Base-by-base conservation (phyloP, 179 eudicot genomes). In the Silene coronaria region DNA sequence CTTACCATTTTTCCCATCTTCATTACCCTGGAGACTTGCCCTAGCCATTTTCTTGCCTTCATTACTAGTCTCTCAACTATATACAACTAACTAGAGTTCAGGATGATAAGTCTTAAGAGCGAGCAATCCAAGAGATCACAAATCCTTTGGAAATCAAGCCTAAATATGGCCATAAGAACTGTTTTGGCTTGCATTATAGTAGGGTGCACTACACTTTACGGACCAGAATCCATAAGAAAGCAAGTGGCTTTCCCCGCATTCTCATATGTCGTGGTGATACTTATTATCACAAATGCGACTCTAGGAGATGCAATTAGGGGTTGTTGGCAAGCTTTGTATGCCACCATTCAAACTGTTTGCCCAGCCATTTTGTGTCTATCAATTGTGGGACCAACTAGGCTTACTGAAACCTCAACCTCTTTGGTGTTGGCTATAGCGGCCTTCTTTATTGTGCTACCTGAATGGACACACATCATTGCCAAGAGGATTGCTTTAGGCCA, bases 401-500 rank as follows among this genome's bases (percentile, higher is more conserved):
- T 90, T 36, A 86, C 86, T 7, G 60, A 78, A 0, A 26, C 26
- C 5, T 79, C 86, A 21, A 87, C 91, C 8, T 74, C 97, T 0
- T 21, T 84, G 13, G 78, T 74, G 61, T 80, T 91, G 75, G 87
- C 79, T 21, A 27, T 83, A 27, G 82, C 85, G 34, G 82, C 88
- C 6, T 91, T 89, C 45, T 82, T 87, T 67, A 80, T 91, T 38
- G 87, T 67, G 64, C 70, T 89, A 61, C 97, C 90, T 22, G 84
- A 83, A 38, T 77, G 80, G 62, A 84, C 90, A 34, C 91, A 86
- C 77, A 24, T 85, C 42, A 57, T 87, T 13, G 78, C 97, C 3
- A 91, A 88, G 74, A 73, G 97, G 28, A 87, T 91, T 45, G 97
- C 91, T 3, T 83, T 91, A 2, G 97, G 97, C 9, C 93, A 91